These are phyloP conservation scores for Pascua guehoae DNA, from an alignment of 1,284 basidiomycete genomes.

Conservation along the genomic window DNA sequence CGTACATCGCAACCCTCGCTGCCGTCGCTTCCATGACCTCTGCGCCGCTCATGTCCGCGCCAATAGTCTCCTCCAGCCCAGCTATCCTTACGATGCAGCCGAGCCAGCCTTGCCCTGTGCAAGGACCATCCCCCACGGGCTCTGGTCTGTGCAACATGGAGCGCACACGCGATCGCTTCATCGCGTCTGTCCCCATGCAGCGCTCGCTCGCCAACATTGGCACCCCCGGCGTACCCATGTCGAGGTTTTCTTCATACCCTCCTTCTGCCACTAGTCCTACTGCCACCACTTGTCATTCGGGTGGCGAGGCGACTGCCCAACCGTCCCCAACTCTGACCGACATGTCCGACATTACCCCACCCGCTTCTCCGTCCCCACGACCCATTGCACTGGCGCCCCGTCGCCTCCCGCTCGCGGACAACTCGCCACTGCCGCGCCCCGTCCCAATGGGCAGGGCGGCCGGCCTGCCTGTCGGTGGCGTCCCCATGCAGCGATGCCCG, in stretches of 20 bases:
- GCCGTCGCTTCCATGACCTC: no score
- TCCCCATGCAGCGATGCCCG: slow-evolving; percentile 10
- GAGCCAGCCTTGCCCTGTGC: not conserved
- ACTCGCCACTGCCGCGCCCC: not conserved
- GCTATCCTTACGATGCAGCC: not conserved
- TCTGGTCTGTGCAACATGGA: no score
- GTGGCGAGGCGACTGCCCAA: not conserved
- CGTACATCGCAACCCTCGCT: not conserved
- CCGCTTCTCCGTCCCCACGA: not conserved
- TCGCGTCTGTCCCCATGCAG: slow-evolving; percentile 7
- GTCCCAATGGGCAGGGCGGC: not conserved
- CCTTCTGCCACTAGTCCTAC: not conserved
- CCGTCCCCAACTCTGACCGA: not conserved
- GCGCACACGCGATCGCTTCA: not conserved
- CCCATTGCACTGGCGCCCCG: not conserved
- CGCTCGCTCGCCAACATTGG: slow-evolving; percentile 3
- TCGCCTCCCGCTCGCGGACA: not conserved
- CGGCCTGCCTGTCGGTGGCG: not conserved
- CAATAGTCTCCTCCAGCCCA: not conserved
- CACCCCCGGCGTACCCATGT: not conserved
- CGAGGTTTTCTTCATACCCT: not conserved
- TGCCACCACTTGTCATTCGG: not conserved
- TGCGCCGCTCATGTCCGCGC: not conserved
- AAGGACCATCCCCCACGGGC: not conserved
- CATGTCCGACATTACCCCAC: not conserved